A percentile compares a stretch with the other conserved stretches of the same genome.
phyloP scores from a whole-genome alignment of 1,284 basidiomycete species.

The Puccinia novopanici region DNA sequence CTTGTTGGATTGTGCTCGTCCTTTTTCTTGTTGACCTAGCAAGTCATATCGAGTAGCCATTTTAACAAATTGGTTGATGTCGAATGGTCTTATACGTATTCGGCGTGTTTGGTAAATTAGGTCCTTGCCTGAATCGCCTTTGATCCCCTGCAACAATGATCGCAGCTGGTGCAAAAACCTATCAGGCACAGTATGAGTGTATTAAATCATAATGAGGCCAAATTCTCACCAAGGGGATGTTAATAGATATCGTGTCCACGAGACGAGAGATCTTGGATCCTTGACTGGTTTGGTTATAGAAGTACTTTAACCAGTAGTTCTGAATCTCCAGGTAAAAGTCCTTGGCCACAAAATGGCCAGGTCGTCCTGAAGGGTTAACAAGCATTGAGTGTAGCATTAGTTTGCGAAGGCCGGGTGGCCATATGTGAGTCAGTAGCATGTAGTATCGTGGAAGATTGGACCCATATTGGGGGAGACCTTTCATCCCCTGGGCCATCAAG shows the following conservation, averaged over 20 bases:
- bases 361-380: not conserved
- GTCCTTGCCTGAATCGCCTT: not conserved
- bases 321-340: not conserved
- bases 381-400: not conserved
- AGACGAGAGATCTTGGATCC: not conserved
- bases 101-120: constrained; percentile 5
- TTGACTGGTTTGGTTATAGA: not conserved
- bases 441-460: not conserved
- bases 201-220: not conserved
- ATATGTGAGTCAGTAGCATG: not conserved
- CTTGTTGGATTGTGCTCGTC: no score
- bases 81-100: no score
- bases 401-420: no score
- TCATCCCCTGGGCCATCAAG: not conserved
- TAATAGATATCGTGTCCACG: not conserved
- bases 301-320: no score
- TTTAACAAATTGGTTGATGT: no score
- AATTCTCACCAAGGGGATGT: not conserved
- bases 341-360: not conserved
- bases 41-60: no score
- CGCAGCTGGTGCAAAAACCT: not conserved
- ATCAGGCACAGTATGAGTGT: not conserved
- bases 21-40: no score
- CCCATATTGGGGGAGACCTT: not conserved
- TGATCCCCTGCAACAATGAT: not conserved